Base-by-base conservation (phyloP, 169 alveolate species). In the Plasmodium fragile region DNA sequence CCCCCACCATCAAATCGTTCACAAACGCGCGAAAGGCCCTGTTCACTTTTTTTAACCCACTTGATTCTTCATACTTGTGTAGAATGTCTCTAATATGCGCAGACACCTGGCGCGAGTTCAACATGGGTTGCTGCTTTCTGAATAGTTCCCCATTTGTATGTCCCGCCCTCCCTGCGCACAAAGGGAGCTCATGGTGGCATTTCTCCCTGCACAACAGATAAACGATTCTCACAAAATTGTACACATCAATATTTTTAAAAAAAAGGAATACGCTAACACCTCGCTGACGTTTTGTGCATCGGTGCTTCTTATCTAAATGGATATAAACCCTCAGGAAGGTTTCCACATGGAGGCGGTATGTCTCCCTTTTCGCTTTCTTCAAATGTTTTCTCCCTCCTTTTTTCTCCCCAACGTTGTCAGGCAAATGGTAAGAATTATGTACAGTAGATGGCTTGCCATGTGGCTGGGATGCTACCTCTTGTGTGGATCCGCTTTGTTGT, bases 181-280 rank as follows among this genome's bases (percentile, higher is more conserved):
- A 22, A 7, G 36, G 13, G 30, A 25, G 10, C 36, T 65, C 41
- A 65, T 89, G 25, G 25, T 55, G 22, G 59, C 78, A 89, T 52
- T 43, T 89, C 32, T n/a, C 34, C 49, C 71, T 89, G 32, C 94
- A 89, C 71, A 89, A 78, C 30, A 41, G 4, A 78, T 89, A 78
- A 16, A 52, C 32, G 18, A 89, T 49, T 55, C 70, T 89, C 34
- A 89, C 34, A 78, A 45, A 79, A 78, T 70, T 34, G 36, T 28
- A 36, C 13, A 72, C n/a, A 18, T 55, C 49, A 59, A 89, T 18
- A 78, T 89, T 79, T 78, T 78, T 75, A 79, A 78, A 89, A 78
- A 78, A 89, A 10, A 78, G 41, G 43, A 39, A 10, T 18, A 49
- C 84, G 43, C 39, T 6, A 32, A 16, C 18, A 11, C 73, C 39